Base-by-base conservation (phyloP, 1,139 yeast genomes). In the Candida sojae region DNA sequence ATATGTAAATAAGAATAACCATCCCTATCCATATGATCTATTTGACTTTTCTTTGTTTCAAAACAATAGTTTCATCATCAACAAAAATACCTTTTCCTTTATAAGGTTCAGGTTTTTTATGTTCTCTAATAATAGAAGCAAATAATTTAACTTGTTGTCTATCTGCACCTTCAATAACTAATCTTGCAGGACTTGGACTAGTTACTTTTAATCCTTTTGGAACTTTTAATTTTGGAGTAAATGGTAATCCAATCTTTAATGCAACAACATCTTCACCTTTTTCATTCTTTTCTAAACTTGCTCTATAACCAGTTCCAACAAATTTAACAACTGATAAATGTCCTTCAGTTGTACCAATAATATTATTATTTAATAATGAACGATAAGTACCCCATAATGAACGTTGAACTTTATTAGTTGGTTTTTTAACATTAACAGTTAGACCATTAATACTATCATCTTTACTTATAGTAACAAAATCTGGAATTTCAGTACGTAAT, bases 281-380 rank as follows among this genome's bases (percentile, higher is more conserved):
- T 35, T 57, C 62, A 48, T 73, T 75, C 42, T 75, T 79, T 54
- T 86, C 86, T 44, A 88, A 69, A 36, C 80, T 73, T 3, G 96
- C 97, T 68, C 98, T 84, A 78, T 89, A 95, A 64, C 99, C 99
- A 12, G 98, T 93, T 57, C 99, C 99, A 26, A 91, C 96, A 58
- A 95, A 87, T 68, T 85, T 88, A 55, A 95, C 79, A 50, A 92
- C 86, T 36, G 96, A 83, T 55, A 91, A 72, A 64, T 93, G 98
- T 11, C 98, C 98, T 58, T 92, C 98, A 39, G 90, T 82, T 33
- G 91, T 96, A 43, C 99, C 99, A 43, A 81, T 75, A 36, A 93
- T 77, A 59, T 87, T 82, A 68, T 93, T 93, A 60, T 83, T 83
- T 44, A 95, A 67, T 51, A 86, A 75, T 0, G 96, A 80, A 62